phyloP scores from a whole-genome alignment of 768 basidiomycete genomes.

The Panellus pusillus region DNA sequence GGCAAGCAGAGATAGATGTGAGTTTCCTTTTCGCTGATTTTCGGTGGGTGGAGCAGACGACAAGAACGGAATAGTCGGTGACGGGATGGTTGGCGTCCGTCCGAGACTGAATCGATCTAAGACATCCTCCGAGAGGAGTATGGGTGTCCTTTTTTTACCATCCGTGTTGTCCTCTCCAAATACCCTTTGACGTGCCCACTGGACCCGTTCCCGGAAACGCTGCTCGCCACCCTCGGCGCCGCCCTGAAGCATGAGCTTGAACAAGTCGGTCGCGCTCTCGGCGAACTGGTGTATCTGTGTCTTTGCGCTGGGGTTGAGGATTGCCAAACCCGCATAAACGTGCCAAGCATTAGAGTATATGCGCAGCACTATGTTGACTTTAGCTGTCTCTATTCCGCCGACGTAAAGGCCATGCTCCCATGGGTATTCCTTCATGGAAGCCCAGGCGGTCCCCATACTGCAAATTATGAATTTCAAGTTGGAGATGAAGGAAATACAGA shows the following conservation, averaged over 20 bases:
- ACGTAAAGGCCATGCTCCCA: conserved; percentile 97
- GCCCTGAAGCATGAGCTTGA: conserved; percentile 89
- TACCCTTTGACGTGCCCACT: conserved; percentile 71
- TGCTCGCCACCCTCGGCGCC: conserved; percentile 39
- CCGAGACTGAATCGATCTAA: conserved; percentile 91
- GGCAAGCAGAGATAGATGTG: conserved; percentile 89
- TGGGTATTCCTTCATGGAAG: conserved; percentile 71
- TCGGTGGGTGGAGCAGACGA: conserved; percentile 50
- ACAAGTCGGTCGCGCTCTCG: conserved; percentile 80
- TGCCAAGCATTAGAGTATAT: conserved; percentile 99
- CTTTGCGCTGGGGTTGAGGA: conserved; percentile 89
- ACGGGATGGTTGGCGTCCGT: conserved; percentile 25
- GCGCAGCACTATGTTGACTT: conserved; percentile 94
- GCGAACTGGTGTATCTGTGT: conserved; percentile 92
- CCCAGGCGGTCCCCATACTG: conserved; percentile 99
- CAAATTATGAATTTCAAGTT: conserved; percentile 4
- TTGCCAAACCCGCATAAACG: conserved; percentile 98
- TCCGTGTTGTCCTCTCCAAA: conserved; percentile 53
- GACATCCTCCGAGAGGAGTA: conserved; percentile 80
- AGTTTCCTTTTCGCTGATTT: conserved; percentile 60
- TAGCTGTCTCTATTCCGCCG: conserved; percentile 96
- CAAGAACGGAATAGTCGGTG: conserved; percentile 48
- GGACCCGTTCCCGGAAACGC: conserved; percentile 68
- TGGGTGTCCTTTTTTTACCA: conserved; percentile 48
- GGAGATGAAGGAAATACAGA: conserved; percentile 29